Evolutionary conservation across 306 rosid species (phyloP), one percentile per base, ranked within the genome.

Genomic region (Pachyrhizus erosus): DNA sequence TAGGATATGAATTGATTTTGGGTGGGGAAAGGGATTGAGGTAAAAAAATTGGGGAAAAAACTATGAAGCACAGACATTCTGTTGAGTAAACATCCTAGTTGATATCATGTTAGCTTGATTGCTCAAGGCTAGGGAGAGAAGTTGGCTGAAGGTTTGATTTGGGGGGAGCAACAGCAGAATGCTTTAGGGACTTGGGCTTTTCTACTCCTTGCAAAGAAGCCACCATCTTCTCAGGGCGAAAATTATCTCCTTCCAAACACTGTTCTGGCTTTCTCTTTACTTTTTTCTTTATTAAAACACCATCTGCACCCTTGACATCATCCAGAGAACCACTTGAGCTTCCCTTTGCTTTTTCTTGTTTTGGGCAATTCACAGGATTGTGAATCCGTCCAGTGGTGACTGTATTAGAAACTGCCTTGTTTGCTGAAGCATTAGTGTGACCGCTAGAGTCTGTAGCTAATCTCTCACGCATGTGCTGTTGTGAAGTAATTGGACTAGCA

Each of bases 71-170:
- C 88, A 60, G 77, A 83, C 72, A 80, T 80, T 81, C 76, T 42
- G 29, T 27, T 67, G 70, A 46, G 87, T 60, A 52, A 78, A 87
- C 84, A 75, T 82, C 77, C 80, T 88, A 87, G 83, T 69, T 84
- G 76, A 82, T 60, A 73, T 83, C 88, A 87, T 82, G 96, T 91
- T 76, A 96, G 91, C 93, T 96, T 9, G 99, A 93, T 81, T 90
- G 98, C 70, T 96, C 94, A 61, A 92, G 85, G 46, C 96, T 87
- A n/a, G 94, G 86, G 65, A 85, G 87, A 39, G 86, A 88, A 60
- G 90, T 76, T 61, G 93, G 82, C 66, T 84, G 97, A 78, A 79
- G 82, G 80, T 80, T 91, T 73, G 97, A 80, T 85, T 92, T 96
- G 21, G 69, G 77, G 58, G 89, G 89, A 60, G 67, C 77, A 79